Evolutionary conservation across 495 filamentous ascomycete genomes (phyloP), one percentile per base, ranked within the genome.

Genomic region (Aspergillus saccharolyticus): DNA sequence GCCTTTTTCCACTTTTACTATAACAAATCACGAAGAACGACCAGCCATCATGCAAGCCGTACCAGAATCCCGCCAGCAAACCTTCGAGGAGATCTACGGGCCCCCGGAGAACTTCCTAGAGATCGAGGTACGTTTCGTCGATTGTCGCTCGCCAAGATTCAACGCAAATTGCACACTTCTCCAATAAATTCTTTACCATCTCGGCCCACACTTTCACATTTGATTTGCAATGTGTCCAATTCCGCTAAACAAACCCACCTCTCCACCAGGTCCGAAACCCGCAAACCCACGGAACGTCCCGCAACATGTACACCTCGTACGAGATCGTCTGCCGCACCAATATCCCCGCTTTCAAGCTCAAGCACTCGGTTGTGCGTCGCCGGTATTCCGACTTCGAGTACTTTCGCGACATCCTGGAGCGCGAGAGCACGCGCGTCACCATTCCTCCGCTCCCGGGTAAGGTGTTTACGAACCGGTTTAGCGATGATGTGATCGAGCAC

Each of bases 41-140:
- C 25, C 25, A 28, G 3, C 25, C 25, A 28, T 9, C 25, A 85
- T 91, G 87, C 86, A 89, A 76, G 85, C 88, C 56, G 85, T 92
- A 76, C 89, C 89, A 15, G 88, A 90, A 72, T 86, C 86, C 51
- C 89, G 93, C 60, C 83, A 87, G 70, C 94, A 98, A 79, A 91
- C 86, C 64, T 98, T 96, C 67, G 94, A 98, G 76, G 94, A 98
- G 82, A 96, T 97, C 70, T 98, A 98, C 72, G 94, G 92, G 4
- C 92, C 92, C 15, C 94, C 95, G 16, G 94, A 98, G 82, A 98
- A 98, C 75, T 96, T 97, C 70, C 82, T 98, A 42, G 94, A 98
- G 77, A 95, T 98, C 46, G 95, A 98, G 76, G 94, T 97, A 63
- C 55, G 50, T n/a, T n/a, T n/a, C n/a, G n/a, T n/a, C n/a, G n/a